These are phyloP conservation scores for Viola pubescens DNA, from an alignment of 441 rosid species.

Conservation along the genomic window DNA sequence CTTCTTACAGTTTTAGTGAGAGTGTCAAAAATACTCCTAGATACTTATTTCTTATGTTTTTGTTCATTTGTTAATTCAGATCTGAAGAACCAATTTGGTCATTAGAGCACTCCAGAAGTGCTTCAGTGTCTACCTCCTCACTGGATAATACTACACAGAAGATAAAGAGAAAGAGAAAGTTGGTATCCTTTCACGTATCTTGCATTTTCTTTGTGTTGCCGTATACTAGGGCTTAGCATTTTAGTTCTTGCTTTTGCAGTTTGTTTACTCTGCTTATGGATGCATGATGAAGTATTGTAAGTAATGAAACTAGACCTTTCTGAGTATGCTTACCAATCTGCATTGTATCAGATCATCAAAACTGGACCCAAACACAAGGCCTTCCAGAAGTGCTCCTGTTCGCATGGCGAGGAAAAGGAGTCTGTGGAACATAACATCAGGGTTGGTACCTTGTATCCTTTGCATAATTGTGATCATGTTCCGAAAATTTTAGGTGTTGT, in stretches of 20 bases:
- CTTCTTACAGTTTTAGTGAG: no score
- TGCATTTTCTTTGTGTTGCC: slow-evolving; percentile 2
- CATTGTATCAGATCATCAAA: slow-evolving; percentile 31
- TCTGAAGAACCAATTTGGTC: slow-evolving; percentile 19
- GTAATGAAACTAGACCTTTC: no score
- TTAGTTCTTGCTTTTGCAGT: neutral
- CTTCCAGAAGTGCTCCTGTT: slow-evolving; percentile 37
- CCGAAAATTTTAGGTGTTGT: no score
- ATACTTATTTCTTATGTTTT: neutral
- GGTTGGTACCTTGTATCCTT: no score
- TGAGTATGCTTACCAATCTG: slow-evolving; percentile 3
- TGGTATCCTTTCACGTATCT: slow-evolving; percentile 22
- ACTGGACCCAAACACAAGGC: slow-evolving; percentile 22
- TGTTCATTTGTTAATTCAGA: slow-evolving; percentile 17
- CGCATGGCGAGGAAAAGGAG: slow-evolving; percentile 34
- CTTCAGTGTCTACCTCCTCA: slow-evolving; percentile 33
- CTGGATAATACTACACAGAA: slow-evolving; percentile 34
- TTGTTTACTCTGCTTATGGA: neutral
- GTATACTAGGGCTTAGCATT: slow-evolving; percentile 3
- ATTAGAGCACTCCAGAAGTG: slow-evolving; percentile 27
- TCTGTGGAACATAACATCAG: slow-evolving; percentile 16
- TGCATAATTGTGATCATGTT: no score
- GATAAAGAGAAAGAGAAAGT: slow-evolving; percentile 44
- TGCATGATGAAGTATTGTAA: neutral
- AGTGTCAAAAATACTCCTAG: no score